Conservation (phyloP, 768 basidiomycete genomes). For the Tulasnella sp. region DNA sequence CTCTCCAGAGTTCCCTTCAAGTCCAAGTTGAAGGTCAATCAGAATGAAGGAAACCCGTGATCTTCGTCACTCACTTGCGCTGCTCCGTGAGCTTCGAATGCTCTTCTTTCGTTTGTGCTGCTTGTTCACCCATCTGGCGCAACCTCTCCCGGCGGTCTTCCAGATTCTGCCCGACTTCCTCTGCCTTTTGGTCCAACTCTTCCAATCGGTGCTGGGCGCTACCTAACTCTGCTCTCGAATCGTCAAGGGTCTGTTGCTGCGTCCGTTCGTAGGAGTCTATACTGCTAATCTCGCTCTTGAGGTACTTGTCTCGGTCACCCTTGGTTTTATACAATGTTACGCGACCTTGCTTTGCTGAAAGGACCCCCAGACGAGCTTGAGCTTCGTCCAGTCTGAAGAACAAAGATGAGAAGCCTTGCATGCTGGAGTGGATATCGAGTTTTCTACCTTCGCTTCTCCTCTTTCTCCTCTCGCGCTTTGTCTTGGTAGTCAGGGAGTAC, state of each 20-base stretch:
- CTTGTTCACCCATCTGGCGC: constrained; percentile 58
- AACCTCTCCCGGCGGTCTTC: constrained; percentile 60
- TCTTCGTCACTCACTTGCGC: constrained; percentile 52
- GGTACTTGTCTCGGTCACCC: constrained; percentile 75
- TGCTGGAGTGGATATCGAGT: neutral
- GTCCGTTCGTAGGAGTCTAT: constrained; percentile 54
- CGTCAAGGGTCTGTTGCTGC: constrained; percentile 54
- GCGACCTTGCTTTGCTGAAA: constrained; percentile 90
- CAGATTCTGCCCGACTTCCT: constrained; percentile 53
- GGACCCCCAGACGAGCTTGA: constrained; percentile 60
- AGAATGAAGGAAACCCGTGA: neutral
- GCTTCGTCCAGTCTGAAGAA: constrained; percentile 62
- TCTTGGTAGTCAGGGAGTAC: constrained; percentile 68
- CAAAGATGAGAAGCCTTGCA: neutral
- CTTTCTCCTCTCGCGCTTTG: constrained; percentile 43
- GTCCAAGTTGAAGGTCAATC: neutral
- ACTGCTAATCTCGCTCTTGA: constrained; percentile 70
- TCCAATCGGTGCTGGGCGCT: constrained; percentile 46
- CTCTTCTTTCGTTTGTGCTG: constrained; percentile 58
- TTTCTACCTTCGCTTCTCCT: constrained; percentile 45
- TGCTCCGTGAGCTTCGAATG: constrained; percentile 67
- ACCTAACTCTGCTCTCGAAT: constrained; percentile 49
- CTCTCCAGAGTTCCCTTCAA: constrained; percentile 76
- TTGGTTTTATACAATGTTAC: constrained; percentile 78
- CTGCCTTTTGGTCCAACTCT: constrained; percentile 58